These are phyloP conservation scores for Antarctomyces pellizariae DNA, from an alignment of 495 filamentous ascomycete species.

Conservation along the genomic window DNA sequence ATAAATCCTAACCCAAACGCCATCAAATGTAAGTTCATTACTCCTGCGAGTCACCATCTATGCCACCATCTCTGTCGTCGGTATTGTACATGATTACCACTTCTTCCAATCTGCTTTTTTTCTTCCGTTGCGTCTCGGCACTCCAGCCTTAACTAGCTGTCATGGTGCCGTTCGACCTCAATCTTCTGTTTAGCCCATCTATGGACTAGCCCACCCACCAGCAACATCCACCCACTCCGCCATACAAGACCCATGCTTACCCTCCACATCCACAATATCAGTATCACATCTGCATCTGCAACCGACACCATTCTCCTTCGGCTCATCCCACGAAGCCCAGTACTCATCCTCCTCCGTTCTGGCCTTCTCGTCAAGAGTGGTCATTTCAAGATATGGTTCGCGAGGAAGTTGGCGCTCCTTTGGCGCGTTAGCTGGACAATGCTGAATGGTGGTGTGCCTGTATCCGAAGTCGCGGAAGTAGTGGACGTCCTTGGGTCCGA, in stretches of 20 bases:
- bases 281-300: slow-evolving; percentile 95
- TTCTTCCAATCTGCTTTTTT: too few species aligned
- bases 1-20: too few species aligned
- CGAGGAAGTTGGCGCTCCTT: slow-evolving; percentile 68
- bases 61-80: too few species aligned
- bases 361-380: slow-evolving; percentile 65
- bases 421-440: slow-evolving; percentile 92
- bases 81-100: too few species aligned
- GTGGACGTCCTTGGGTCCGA: slow-evolving; percentile 68
- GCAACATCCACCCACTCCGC: slow-evolving; percentile 96
- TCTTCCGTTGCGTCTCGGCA: too few species aligned
- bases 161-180: too few species aligned
- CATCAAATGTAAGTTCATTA: too few species aligned
- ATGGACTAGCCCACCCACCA: slow-evolving; percentile 62
- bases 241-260: slow-evolving; percentile 86
- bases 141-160: too few species aligned
- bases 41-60: too few species aligned
- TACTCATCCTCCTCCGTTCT: slow-evolving; percentile 89
- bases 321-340: slow-evolving; percentile 70
- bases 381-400: slow-evolving; percentile 62
- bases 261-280: slow-evolving; percentile 94
- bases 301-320: slow-evolving; percentile 90
- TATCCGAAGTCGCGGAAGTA: slow-evolving; percentile 99
- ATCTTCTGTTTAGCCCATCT: too few species aligned
- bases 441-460: slow-evolving; percentile 94